These are phyloP conservation scores for Thermothielavioides terrestris DNA, from an alignment of 495 filamentous ascomycete genomes.

Conservation along the genomic window DNA sequence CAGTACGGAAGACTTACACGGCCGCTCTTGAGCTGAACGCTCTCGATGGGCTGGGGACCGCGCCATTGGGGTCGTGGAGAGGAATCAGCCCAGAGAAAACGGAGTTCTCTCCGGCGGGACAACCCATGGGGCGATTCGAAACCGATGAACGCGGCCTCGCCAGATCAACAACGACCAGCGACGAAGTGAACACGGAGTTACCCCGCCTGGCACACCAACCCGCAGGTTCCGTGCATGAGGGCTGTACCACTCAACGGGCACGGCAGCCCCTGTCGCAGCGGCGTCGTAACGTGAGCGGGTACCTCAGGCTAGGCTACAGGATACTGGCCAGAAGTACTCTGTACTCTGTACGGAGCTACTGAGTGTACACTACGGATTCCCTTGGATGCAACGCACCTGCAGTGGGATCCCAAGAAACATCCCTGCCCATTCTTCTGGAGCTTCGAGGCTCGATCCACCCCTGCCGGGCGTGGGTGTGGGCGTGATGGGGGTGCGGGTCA, in stretches of 20 bases:
- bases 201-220: not conserved
- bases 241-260: not conserved
- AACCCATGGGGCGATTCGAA: no score
- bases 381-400: no score
- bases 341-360: not conserved
- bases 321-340: constrained; percentile 4
- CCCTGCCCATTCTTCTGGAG: not conserved
- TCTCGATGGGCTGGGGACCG: no score
- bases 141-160: no score
- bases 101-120: no score
- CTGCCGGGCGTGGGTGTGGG: not conserved
- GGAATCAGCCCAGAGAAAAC: no score
- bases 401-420: not conserved
- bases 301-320: constrained; percentile 18
- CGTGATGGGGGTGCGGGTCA: not conserved
- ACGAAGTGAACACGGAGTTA: not conserved
- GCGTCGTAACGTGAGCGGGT: constrained; percentile 12
- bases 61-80: no score
- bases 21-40: no score
- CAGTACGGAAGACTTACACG: no score
- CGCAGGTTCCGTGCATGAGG: constrained; percentile 8
- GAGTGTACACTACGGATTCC: no score
- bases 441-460: constrained; percentile 1
- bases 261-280: constrained; percentile 1
- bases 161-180: not conserved